These are phyloP conservation scores for Cercospora sp. DNA, from an alignment of 2,329 filamentous ascomycete species.

Conservation along the genomic window DNA sequence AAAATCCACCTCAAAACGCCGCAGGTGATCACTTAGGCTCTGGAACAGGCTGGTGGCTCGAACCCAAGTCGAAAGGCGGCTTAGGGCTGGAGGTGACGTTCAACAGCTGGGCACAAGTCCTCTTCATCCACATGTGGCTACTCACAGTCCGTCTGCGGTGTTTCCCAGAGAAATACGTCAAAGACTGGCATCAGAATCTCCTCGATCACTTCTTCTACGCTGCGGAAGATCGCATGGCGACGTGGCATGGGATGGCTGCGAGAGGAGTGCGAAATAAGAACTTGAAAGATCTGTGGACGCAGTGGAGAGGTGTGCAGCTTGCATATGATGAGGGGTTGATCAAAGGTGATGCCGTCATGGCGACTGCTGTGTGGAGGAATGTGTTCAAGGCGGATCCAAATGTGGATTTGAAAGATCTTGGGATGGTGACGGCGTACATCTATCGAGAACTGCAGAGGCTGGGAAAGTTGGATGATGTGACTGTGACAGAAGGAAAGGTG, in stretches of 20 bases:
- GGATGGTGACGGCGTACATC: conserved; percentile 64
- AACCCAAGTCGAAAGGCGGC: conserved; percentile 43
- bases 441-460: conserved; percentile 58
- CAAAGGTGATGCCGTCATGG: conserved; percentile 74
- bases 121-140: conserved; percentile 95
- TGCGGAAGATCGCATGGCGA: conserved; percentile 79
- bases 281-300: conserved; percentile 84
- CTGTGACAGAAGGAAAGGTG: conserved; percentile 51
- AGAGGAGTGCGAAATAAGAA: conserved; percentile 60
- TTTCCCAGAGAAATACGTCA: conserved; percentile 68
- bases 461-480: conserved; percentile 55
- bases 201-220: conserved; percentile 94
- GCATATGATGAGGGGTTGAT: conserved; percentile 82
- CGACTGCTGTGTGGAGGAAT: conserved; percentile 88
- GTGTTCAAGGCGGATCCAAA: conserved; percentile 74
- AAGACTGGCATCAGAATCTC: conserved; percentile 83
- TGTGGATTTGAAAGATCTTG: conserved; percentile 62
- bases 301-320: conserved; percentile 84
- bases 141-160: conserved; percentile 79
- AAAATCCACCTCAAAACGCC: conserved; percentile 67
- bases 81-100: conserved; percentile 83
- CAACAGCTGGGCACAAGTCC: conserved; percentile 92
- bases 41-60: conserved; percentile 77
- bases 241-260: conserved; percentile 68
- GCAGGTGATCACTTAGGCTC: conserved; percentile 81